Evolutionary conservation across 305 asterid genomes (phyloP).

Genomic region (Fraxinus nigra): DNA sequence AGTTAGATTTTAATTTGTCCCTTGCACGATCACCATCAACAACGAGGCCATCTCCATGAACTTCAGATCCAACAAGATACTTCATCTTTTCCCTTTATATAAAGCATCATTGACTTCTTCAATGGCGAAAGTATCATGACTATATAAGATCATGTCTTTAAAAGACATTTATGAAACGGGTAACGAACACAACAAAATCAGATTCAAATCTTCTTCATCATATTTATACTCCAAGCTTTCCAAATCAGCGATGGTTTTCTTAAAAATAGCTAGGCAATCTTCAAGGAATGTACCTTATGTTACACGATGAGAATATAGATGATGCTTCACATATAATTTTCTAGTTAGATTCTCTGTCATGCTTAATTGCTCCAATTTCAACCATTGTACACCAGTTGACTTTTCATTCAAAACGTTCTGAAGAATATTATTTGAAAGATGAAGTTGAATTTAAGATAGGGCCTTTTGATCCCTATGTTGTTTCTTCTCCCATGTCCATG

Average conservation of each 20-base stretch:
- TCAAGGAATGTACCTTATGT: neutral
- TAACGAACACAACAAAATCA: neutral
- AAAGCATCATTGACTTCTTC: neutral
- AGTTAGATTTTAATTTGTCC: neutral
- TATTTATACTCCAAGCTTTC: no score
- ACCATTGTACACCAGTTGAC: neutral
- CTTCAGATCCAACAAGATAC: neutral
- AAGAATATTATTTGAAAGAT: neutral
- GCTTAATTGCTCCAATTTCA: neutral
- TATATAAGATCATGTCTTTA: neutral
- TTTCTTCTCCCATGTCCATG: no score
- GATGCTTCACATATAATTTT: neutral
- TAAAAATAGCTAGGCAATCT: neutral
- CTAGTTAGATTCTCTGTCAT: neutral
- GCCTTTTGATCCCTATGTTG: neutral
- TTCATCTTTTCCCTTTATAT: neutral
- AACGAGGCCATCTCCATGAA: neutral
- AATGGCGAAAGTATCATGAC: neutral
- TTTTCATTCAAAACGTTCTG: neutral
- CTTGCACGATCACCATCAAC: neutral
- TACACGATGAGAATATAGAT: neutral
- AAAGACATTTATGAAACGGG: neutral
- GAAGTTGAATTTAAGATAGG: neutral
- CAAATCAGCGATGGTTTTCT: neutral
- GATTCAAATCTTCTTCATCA: neutral